These are phyloP conservation scores for Gamsiella multidivaricata DNA, from an alignment of 192 early-diverging fungal genomes.

Conservation along the genomic window DNA sequence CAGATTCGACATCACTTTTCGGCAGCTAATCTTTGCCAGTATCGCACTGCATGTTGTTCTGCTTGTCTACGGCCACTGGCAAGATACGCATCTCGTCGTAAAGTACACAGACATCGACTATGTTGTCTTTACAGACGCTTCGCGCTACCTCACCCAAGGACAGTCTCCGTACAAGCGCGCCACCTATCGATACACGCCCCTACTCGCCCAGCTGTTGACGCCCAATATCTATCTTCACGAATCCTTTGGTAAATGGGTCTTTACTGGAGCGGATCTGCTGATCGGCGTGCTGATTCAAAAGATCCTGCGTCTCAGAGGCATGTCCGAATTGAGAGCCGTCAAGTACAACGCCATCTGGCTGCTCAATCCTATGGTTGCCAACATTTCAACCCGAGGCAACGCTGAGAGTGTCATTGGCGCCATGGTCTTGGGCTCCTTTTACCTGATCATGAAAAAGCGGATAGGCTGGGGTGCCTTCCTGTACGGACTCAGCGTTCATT, in stretches of 20 bases:
- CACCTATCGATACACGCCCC: conserved; percentile 97
- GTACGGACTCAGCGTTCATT: conserved; percentile 94
- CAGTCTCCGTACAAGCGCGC: conserved; percentile 87
- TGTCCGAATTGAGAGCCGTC: conserved; percentile 60
- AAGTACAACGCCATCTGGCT: conserved; percentile 81
- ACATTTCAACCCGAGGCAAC: conserved; percentile 95
- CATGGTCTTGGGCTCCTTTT: conserved; percentile 80
- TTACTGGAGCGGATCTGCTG: conserved; percentile 82
- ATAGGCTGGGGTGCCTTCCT: conserved; percentile 67
- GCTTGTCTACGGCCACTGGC: conserved; percentile 87
- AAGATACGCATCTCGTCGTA: conserved; percentile 88
- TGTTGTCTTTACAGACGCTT: conserved; percentile 94
- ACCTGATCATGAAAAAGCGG: conserved; percentile 69
- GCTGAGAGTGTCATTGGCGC: conserved; percentile 89
- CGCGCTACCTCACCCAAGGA: conserved; percentile 77
- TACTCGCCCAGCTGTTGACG: conserved; percentile 90
- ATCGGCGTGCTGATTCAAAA: conserved; percentile 77
- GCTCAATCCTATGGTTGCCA: conserved; percentile 95
- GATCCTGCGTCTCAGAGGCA: conserved; percentile 65
- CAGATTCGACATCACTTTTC: conserved; percentile 31
- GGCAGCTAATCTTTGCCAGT: conserved; percentile 42
- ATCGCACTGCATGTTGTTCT: conserved; percentile 52
- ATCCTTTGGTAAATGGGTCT: conserved; percentile 94
- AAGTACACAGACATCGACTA: conserved; percentile 99
- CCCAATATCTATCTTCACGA: conserved; percentile 81